Evolutionary conservation across 2,329 filamentous ascomycete genomes (phyloP).

Genomic region (Curvularia lunata): DNA sequence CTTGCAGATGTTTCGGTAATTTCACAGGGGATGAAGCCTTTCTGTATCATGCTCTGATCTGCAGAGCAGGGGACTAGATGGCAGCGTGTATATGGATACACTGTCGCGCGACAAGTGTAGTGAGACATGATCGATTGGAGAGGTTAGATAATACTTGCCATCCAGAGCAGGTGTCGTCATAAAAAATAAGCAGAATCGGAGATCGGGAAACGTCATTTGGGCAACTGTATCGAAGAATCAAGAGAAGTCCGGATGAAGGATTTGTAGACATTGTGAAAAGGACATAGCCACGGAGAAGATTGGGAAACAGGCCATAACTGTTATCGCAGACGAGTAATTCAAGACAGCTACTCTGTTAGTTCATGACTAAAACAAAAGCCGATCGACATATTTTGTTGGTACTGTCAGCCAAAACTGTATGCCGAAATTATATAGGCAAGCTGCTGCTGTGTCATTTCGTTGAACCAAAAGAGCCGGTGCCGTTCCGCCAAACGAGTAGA

Average conservation of each 20-base stretch:
- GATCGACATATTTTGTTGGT: neutral
- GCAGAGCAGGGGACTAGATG: constrained; percentile 1
- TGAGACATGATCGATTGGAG: neutral
- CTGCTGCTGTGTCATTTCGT: constrained; percentile 12
- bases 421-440: constrained; percentile 2
- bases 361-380: neutral
- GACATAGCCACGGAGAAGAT: neutral
- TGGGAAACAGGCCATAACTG: neutral
- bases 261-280: neutral
- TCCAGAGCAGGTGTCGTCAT: neutral
- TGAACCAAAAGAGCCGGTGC: neutral
- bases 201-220: neutral
- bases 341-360: neutral
- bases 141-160: neutral
- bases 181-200: neutral
- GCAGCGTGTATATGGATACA: constrained; percentile 1
- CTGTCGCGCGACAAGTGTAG: neutral
- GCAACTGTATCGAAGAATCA: neutral
- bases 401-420: neutral
- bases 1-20: constrained; percentile 1
- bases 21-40: neutral
- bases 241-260: neutral
- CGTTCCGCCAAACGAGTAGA: constrained; percentile 17
- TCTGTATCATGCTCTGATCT: neutral
- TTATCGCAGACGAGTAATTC: neutral